A percentile compares a stretch with the other conserved stretches of the same genome.
Conservation (phyloP, 2,329 filamentous ascomycete genomes). For the Polytolypa hystricis region DNA sequence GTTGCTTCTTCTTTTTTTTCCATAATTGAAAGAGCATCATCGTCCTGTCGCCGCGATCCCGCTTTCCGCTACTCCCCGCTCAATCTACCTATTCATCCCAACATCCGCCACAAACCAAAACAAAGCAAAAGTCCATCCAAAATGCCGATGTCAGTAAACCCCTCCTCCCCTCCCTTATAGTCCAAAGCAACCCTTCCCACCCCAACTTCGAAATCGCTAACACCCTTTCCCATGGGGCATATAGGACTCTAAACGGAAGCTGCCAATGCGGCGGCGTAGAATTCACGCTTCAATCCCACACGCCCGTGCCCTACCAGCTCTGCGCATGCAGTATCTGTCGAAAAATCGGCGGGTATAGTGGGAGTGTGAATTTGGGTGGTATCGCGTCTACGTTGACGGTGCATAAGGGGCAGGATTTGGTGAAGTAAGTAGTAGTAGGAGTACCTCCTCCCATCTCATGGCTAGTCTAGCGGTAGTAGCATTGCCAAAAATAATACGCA, state of each 20-base stretch:
- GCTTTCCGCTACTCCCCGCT: no score
- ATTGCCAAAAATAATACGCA: background rate
- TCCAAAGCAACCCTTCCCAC: background rate
- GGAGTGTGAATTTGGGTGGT: slow-evolving; percentile 37
- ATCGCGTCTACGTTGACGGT: slow-evolving; percentile 33
- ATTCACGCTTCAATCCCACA: slow-evolving; percentile 36
- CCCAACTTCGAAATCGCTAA: background rate
- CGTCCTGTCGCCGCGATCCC: no score
- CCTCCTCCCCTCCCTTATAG: background rate
- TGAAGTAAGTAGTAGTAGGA: slow-evolving; percentile 28
- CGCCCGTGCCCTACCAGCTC: slow-evolving; percentile 39
- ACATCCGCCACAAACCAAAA: no score
- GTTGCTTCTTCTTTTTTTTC: no score
- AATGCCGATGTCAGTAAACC: slow-evolving; percentile 23
- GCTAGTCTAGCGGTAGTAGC: background rate
- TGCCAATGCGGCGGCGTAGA: slow-evolving; percentile 40
- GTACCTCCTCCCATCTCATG: background rate
- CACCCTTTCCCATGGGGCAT: background rate
- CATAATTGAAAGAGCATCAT: no score
- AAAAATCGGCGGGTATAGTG: slow-evolving; percentile 35
- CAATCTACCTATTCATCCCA: no score
- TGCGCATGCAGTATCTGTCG: slow-evolving; percentile 41
- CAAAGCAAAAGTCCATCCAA: no score
- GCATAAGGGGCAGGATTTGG: slow-evolving; percentile 31
- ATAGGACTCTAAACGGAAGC: slow-evolving; percentile 37